These are phyloP conservation scores for Dictyophora rubrovolvata DNA, from an alignment of 768 basidiomycete genomes.

Conservation along the genomic window DNA sequence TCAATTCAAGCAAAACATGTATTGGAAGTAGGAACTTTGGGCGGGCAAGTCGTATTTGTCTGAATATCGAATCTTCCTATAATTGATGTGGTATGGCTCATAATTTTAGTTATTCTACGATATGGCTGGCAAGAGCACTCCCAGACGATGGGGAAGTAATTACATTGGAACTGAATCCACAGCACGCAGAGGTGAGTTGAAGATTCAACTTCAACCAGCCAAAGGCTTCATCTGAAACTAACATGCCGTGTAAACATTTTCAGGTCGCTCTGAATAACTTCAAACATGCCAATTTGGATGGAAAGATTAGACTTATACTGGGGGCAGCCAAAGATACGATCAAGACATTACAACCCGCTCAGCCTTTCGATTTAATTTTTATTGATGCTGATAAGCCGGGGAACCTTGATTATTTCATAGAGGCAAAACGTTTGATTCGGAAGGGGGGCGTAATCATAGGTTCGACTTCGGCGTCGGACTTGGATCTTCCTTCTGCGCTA, in stretches of 20 bases:
- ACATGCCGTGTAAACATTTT: neutral
- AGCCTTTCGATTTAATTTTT: conserved; percentile 56
- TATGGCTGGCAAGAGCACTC: conserved; percentile 22
- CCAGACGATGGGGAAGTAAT: conserved; percentile 23
- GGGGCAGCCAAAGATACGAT: conserved; percentile 46
- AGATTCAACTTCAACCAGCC: neutral
- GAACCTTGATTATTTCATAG: conserved; percentile 44
- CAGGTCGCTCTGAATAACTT: conserved; percentile 54
- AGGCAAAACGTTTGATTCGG: conserved; percentile 50
- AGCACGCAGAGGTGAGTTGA: conserved; percentile 19
- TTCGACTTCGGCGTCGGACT: conserved; percentile 8
- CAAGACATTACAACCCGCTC: conserved; percentile 33
- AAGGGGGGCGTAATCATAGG: conserved; percentile 53
- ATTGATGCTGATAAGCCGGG: conserved; percentile 62
- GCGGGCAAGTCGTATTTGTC: conserved; percentile 33
- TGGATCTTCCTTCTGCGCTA: neutral
- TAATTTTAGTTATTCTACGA: conserved; percentile 20
- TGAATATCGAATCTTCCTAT: conserved; percentile 17
- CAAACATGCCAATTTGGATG: conserved; percentile 38
- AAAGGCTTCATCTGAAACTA: neutral
- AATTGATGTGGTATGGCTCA: neutral
- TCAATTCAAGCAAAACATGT: conserved; percentile 46
- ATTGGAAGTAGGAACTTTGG: conserved; percentile 58
- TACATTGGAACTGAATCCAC: conserved; percentile 21
- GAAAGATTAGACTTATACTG: conserved; percentile 38